A percentile compares a stretch with the other conserved stretches of the same genome.
Conservation (phyloP, 2,329 filamentous ascomycete genomes). For the Colletotrichum sp. region DNA sequence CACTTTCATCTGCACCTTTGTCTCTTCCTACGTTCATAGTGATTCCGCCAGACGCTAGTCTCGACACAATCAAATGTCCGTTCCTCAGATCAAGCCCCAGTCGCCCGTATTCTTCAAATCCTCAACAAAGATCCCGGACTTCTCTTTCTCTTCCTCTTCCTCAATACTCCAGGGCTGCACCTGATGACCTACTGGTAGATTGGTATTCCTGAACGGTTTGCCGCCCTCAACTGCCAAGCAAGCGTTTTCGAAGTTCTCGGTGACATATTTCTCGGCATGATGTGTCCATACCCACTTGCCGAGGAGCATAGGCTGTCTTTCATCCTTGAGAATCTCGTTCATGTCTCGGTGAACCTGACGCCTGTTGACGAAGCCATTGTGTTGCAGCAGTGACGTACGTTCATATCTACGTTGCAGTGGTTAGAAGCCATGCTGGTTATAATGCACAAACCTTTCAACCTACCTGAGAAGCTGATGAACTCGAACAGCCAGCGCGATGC, state of each 20-base stretch:
- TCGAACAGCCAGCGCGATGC: not conserved
- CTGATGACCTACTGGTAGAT: not conserved
- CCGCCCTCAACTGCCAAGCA: not conserved
- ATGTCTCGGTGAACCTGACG: not conserved
- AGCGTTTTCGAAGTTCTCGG: not conserved
- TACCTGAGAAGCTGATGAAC: not conserved
- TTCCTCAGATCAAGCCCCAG: not conserved
- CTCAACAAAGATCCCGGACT: not conserved
- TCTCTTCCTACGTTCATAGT: not conserved
- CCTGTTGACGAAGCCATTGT: not conserved
- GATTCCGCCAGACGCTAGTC: not conserved
- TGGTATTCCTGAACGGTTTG: not conserved
- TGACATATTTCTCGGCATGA: not conserved
- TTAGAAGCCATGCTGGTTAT: too few relatives aligned
- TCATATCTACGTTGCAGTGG: not conserved
- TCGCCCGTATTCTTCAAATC: not conserved
- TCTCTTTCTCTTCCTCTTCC: not conserved
- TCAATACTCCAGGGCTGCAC: not conserved
- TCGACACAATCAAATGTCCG: rapidly evolving
- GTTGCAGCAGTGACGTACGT: not conserved
- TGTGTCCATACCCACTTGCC: not conserved
- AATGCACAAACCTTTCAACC: not conserved
- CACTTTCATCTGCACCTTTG: not conserved
- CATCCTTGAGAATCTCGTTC: not conserved
- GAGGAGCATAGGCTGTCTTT: not conserved